Evolutionary conservation across 306 rosid genomes (phyloP), one percentile per base, ranked within the genome.

Genomic region (Malus sieversii): DNA sequence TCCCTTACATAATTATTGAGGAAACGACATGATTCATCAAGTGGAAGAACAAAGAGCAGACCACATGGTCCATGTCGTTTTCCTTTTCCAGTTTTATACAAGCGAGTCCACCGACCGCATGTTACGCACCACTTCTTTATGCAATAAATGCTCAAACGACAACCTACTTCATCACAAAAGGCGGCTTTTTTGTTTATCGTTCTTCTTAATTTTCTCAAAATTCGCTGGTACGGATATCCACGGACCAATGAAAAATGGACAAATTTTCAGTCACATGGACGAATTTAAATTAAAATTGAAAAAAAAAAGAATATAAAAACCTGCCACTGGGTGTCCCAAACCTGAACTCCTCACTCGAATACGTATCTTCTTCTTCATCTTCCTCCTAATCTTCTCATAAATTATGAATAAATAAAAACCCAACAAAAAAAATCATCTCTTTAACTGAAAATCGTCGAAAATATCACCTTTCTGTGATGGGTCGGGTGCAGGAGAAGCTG

Each of bases 401-500:
- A 16, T 42, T 42, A 2, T 42, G 45, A 48, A 4, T 13, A n/a
- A n/a, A 57, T 6, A 18, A 8, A 53, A 55, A 57, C 22, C 12
- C 22, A 57, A 57, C 4, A 57, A 7, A 19, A n/a, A 57, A 57
- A 57, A n/a, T 19, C 4, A 57, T 19, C 61, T 22, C 27, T 19
- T 19, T 7, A 19, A 8, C 8, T 20, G 7, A 8, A n/a, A 19
- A 9, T 22, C 25, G 12, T 9, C 61, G 25, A 57, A 57, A n/a
- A 22, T 10, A n/a, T n/a, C 27, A 7, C 25, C 4, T 57, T 57
- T 57, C 58, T 44, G 27, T 55, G 12, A 83, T 87, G 97, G 84
- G 85, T 58, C 63, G 10, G 12, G 77, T 80, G 2, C 65, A 61
- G 23, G 98, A 93, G 77, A 90, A 77, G 73, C 11, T 90, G 1